phyloP scores from a whole-genome alignment of 83 land plant species.

The Picea engelmannii region DNA sequence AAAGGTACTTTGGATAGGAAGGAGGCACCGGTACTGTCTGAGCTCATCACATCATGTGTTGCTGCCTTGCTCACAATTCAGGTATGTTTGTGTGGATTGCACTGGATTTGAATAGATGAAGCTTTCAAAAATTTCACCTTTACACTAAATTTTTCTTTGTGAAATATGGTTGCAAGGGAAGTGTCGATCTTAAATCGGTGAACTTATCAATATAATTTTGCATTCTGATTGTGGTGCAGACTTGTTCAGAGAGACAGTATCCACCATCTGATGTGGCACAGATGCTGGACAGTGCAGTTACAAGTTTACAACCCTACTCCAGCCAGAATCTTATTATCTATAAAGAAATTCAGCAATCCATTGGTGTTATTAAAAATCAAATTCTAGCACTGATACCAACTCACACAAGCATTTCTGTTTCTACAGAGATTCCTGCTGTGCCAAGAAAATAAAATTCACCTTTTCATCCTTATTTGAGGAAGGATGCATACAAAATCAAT shows the following conservation, averaged over 20 bases:
- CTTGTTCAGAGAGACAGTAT: slow-evolving; percentile 78
- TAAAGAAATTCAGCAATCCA: slow-evolving; percentile 80
- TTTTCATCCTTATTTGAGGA: neutral
- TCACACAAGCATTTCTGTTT: slow-evolving; percentile 24
- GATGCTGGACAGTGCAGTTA: slow-evolving; percentile 73
- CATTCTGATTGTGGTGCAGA: slow-evolving; percentile 49
- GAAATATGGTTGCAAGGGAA: neutral
- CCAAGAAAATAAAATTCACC: slow-evolving; percentile 9
- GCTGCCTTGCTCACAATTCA: slow-evolving; percentile 89
- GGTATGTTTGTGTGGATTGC: slow-evolving; percentile 37
- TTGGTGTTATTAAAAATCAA: slow-evolving; percentile 76
- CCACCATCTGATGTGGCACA: slow-evolving; percentile 83
- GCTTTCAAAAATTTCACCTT: neutral
- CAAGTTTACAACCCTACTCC: slow-evolving; percentile 71
- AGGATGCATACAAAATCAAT: neutral
- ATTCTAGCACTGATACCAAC: slow-evolving; percentile 81
- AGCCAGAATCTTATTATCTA: slow-evolving; percentile 72
- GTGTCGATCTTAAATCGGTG: neutral
- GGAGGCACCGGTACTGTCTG: slow-evolving; percentile 56
- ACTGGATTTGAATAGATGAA: neutral
- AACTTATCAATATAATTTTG: neutral
- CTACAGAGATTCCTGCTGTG: slow-evolving; percentile 25
- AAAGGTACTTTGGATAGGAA: slow-evolving; percentile 15
- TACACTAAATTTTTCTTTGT: neutral
- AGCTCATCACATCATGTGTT: slow-evolving; percentile 88